These are phyloP conservation scores for Alectoria sarmentosa DNA, from an alignment of 495 filamentous ascomycete genomes.

Conservation along the genomic window DNA sequence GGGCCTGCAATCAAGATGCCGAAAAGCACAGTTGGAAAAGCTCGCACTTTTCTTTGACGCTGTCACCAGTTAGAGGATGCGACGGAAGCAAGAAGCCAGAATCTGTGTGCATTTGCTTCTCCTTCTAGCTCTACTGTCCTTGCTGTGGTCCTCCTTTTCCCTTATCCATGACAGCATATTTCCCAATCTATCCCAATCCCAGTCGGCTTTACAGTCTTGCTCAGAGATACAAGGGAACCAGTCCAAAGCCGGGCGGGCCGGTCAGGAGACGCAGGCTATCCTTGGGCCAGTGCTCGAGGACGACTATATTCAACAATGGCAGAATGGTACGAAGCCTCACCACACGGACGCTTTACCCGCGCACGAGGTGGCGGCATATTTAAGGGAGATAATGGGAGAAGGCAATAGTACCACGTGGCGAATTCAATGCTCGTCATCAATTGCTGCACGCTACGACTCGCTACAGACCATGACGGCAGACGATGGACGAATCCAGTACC, in stretches of 20 bases:
- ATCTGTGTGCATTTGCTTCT: neutral
- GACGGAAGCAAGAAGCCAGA: neutral
- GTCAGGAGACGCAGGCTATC: neutral
- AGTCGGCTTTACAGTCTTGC: neutral
- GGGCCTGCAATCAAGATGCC: neutral
- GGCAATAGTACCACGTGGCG: neutral
- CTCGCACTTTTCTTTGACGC: neutral
- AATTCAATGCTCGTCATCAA: neutral
- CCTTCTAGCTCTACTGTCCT: neutral
- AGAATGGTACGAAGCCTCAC: neutral
- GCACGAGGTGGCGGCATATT: neutral
- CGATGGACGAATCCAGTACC: neutral
- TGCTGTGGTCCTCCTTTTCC: neutral
- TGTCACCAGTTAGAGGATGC: neutral
- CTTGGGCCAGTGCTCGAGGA: neutral
- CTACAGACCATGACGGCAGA: neutral
- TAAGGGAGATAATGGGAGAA: neutral
- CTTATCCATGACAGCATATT: neutral
- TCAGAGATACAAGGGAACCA: neutral
- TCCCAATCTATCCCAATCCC: neutral
- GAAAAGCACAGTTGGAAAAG: neutral
- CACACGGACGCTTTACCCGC: neutral
- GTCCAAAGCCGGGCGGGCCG: neutral
- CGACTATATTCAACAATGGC: slow-evolving; percentile 2
- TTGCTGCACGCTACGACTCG: neutral